These are phyloP conservation scores for Colletotrichum ledebouriae DNA, from an alignment of 2,329 filamentous ascomycete genomes.

Conservation along the genomic window DNA sequence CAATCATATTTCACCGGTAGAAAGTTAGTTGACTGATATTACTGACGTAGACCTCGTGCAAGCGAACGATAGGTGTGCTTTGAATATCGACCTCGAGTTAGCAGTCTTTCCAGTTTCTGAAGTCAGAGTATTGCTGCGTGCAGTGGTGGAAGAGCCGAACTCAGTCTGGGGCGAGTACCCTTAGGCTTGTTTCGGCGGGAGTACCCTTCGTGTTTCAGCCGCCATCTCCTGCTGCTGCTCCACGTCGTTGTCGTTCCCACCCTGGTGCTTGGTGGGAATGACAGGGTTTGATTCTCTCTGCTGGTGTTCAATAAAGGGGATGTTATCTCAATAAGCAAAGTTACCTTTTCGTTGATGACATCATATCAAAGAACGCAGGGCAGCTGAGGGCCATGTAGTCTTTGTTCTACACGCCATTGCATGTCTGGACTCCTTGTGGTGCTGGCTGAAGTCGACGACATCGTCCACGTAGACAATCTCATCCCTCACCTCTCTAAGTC, in stretches of 20 bases:
- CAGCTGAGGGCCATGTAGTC: background rate
- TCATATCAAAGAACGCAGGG: background rate
- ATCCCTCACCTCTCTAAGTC: background rate
- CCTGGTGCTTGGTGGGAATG: too few relatives aligned
- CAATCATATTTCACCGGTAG: background rate
- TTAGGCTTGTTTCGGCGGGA: constrained; percentile 10
- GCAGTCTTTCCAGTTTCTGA: background rate
- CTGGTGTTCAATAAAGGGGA: too few relatives aligned
- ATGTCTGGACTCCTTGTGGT: too few relatives aligned
- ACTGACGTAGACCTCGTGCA: too few relatives aligned
- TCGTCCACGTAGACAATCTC: background rate
- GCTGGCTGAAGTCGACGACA: too few relatives aligned
- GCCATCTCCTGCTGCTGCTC: background rate
- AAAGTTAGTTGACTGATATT: background rate
- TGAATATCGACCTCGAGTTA: background rate
- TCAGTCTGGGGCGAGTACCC: constrained; percentile 1
- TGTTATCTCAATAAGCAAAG: background rate
- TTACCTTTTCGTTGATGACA: background rate
- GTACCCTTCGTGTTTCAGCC: constrained; percentile 13
- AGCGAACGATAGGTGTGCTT: background rate
- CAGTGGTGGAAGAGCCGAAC: constrained; percentile 1
- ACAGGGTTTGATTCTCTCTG: too few relatives aligned
- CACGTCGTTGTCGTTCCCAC: background rate
- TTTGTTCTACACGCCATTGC: background rate
- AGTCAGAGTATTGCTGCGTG: background rate